Base-by-base conservation (phyloP, 1,284 basidiomycete genomes). In the Marasmius fiardii region DNA sequence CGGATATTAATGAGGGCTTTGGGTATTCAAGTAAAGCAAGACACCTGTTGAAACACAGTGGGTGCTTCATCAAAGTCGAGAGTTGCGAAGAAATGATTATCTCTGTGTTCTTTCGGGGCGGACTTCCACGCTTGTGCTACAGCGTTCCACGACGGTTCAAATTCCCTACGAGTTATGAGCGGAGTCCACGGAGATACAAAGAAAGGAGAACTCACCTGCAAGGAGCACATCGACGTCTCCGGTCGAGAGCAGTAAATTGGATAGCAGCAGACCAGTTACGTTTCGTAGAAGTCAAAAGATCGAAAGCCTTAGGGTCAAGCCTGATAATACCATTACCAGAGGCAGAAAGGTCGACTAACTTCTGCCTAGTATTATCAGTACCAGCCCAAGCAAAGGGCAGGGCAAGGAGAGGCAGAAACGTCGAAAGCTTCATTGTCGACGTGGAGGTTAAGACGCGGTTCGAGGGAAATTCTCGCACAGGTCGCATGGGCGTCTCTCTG, bases 61-160 rank as follows among this genome's bases (percentile, higher is more conserved):
- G 83, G 80, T 2, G 83, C 87, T 41, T 90, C 79, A 61, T 88
- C 82, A 67, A 96, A 97, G 71, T 98, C 95, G 35, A 93, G 73
- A n/a, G 85, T 87, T 12, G 86, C 95, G 66, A 97, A 98, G 80
- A 97, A 94, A 70, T 96, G 93, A 57, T 79, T 74, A 68, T 93
- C 79, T 43, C 88, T 81, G 34, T 87, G 72, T n/a, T 74, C 74
- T 53, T 77, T 67, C 12, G 88, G 72, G 18, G 80, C 79, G 26
- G 76, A 78, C 4, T 79, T 68, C 95, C 94, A 97, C 37, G 90
- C 84, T 63, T 85, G 85, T 21, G 92, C 90, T 7, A 97, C 85
- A 3, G 84, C 72, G 20, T 79, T 79, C 80, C 86, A 96, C 16
- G 88, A 80, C 2, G 93, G 91, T 54, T 92, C 84, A 65, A 98